Evolutionary conservation across 495 filamentous ascomycete species (phyloP), one percentile per base, ranked within the genome.

Genomic region (Daldinia concentrica): DNA sequence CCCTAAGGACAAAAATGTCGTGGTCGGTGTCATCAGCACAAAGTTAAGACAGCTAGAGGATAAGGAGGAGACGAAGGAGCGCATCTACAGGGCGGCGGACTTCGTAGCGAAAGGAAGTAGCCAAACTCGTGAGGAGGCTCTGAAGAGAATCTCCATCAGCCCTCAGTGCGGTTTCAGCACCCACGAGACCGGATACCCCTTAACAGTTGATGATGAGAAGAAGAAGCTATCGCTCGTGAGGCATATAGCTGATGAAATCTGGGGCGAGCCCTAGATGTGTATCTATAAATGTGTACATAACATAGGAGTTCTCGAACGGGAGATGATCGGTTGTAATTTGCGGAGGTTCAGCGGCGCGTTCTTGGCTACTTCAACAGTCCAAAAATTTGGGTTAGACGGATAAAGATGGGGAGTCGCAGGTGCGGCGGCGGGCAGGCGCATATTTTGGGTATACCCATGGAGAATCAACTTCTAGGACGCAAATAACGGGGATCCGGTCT

Each of bases 151-250:
- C 41, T 86, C 85, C 68, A 86, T 93, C 48, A 91, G 88, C 77
- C 92, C 91, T 0, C 91, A 94, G 82, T 94, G 92, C 79, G 92
- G 92, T 9, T 94, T 94, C 78, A 91, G 90, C 50, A 91, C 88
- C 19, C 90, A 92, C 74, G 85, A 86, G 66, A 88, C 82, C 68
- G 91, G 90, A 0, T 92, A 93, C 66, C 85, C 86, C 12, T 81
- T 93, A 36, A 85, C 83, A 48, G 79, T 85, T 64, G 83, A 90
- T 8, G 90, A 90, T 43, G 89, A 92, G 90, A 87, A 90, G 72
- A 86, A 84, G 71, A 93, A 93, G 81, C 75, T 93, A 65, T 81
- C 83, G 57, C 76, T 93, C 34, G 89, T 93, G 29, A 84, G 90
- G 52, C 83, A 90, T 71, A 86, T 93, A 75, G 90, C 90, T 32